Evolutionary conservation across 2,329 filamentous ascomycete species (phyloP).

Genomic region (Colletotrichum lupini): DNA sequence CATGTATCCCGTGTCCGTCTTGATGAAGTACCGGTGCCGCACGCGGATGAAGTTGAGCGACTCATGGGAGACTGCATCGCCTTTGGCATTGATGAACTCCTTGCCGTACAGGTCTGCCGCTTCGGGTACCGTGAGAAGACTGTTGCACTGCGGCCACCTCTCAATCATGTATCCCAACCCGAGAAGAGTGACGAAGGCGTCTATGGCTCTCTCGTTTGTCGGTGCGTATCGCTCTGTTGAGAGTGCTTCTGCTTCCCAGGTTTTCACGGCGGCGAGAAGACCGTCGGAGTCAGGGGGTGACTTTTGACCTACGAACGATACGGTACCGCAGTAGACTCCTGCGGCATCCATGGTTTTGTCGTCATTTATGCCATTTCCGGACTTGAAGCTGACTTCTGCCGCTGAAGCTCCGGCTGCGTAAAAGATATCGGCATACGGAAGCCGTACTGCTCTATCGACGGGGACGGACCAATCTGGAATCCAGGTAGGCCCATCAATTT

Average conservation of each 20-base stretch:
- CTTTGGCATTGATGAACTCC: neutral
- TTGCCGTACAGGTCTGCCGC: neutral
- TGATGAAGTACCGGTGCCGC: neutral
- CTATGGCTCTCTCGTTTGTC: neutral
- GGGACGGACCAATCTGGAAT: slow-evolving; percentile 4
- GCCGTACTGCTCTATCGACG: neutral
- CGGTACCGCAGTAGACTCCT: neutral
- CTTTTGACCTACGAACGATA: neutral
- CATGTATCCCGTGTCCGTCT: neutral
- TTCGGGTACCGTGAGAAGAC: neutral
- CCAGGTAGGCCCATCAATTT: neutral
- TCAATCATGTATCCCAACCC: neutral
- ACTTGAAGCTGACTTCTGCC: neutral
- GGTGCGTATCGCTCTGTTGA: neutral
- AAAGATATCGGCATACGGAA: neutral
- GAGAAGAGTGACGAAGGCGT: neutral
- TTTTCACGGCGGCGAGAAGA: neutral
- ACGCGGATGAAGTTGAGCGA: slow-evolving; percentile 1
- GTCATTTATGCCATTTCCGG: neutral
- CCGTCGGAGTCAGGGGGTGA: neutral
- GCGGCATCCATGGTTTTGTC: neutral
- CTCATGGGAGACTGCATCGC: neutral
- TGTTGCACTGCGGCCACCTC: slow-evolving; percentile 5
- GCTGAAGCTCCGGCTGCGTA: neutral
- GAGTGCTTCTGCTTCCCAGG: neutral